A percentile compares a stretch with the other conserved stretches of the same genome.
Conservation (phyloP, 768 basidiomycete species). For the Amanita fuliginea region DNA sequence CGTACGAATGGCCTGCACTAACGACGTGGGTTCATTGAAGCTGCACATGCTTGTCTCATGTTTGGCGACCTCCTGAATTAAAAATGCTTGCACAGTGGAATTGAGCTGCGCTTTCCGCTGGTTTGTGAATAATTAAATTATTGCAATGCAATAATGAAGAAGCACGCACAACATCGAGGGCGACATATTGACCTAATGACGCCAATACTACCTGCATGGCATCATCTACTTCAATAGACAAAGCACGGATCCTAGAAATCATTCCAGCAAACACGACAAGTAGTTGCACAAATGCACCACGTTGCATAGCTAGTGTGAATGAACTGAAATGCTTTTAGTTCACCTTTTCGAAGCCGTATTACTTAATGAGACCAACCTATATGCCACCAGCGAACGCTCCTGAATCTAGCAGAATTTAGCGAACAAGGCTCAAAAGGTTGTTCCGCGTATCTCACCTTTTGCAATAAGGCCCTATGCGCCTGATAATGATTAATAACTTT, state of each 20-base stretch:
- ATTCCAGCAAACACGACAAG: slow-evolving; percentile 53
- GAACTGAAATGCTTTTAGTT: slow-evolving; percentile 28
- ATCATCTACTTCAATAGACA: slow-evolving; percentile 34
- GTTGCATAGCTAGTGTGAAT: slow-evolving; percentile 54
- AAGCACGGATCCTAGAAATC: slow-evolving; percentile 40
- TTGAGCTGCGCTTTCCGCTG: background rate
- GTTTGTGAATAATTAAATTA: background rate
- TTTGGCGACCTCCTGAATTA: too few relatives aligned
- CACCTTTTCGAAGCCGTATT: background rate
- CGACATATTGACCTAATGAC: background rate
- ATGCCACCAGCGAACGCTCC: slow-evolving; percentile 32
- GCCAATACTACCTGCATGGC: slow-evolving; percentile 6
- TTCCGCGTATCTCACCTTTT: slow-evolving; percentile 23
- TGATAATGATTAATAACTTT: slow-evolving; percentile 24
- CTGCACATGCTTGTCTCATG: background rate
- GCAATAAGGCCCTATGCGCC: slow-evolving; percentile 26
- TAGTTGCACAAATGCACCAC: slow-evolving; percentile 63
- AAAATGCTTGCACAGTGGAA: background rate
- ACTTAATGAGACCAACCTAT: slow-evolving; percentile 30
- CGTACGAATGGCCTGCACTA: background rate
- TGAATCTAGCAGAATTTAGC: slow-evolving; percentile 25
- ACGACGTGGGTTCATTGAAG: background rate
- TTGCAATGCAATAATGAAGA: background rate
- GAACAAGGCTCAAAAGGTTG: background rate
- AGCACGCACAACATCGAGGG: slow-evolving; percentile 1